Percentiles rank a stretch among this genome's conserved stretches.
These are phyloP conservation scores for Flaveria brownii DNA, from an alignment of 129 eudicot species.

Conservation along the genomic window DNA sequence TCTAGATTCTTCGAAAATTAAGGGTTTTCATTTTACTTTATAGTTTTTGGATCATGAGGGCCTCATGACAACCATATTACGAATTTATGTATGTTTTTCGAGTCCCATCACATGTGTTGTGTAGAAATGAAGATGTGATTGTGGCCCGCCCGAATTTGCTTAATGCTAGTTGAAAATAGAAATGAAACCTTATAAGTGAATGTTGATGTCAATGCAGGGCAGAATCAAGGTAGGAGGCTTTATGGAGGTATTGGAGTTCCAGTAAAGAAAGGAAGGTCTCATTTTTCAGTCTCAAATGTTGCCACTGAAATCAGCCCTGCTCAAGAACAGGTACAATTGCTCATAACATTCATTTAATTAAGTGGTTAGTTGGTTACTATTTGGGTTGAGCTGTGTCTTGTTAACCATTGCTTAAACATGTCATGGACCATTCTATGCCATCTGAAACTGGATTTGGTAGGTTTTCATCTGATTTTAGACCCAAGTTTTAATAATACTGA, in stretches of 20 bases:
- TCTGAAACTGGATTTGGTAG: too few relatives aligned
- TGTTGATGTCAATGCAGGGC: conserved; percentile 34
- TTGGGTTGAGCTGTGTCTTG: too few relatives aligned
- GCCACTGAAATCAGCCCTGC: conserved; percentile 82
- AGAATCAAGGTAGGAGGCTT: conserved; percentile 47
- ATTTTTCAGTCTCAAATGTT: conserved; percentile 69
- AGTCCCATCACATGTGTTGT: background rate
- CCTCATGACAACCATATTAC: background rate
- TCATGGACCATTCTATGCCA: too few relatives aligned
- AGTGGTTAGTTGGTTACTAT: too few relatives aligned
- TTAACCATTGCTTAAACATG: too few relatives aligned
- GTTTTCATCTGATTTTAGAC: too few relatives aligned
- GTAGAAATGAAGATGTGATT: background rate
- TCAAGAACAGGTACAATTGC: conserved; percentile 57
- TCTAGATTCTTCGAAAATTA: background rate
- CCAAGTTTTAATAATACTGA: too few relatives aligned
- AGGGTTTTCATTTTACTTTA: too few relatives aligned
- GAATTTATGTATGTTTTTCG: background rate
- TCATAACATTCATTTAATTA: too few relatives aligned
- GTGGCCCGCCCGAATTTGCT: background rate
- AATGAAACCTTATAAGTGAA: conserved; percentile 19
- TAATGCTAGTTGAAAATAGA: background rate
- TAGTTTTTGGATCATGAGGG: background rate
- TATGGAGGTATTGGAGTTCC: conserved; percentile 65
- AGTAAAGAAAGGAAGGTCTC: conserved; percentile 57